Evolutionary conservation across 2,329 filamentous ascomycete species (phyloP).

Genomic region (Penicillium sp.): DNA sequence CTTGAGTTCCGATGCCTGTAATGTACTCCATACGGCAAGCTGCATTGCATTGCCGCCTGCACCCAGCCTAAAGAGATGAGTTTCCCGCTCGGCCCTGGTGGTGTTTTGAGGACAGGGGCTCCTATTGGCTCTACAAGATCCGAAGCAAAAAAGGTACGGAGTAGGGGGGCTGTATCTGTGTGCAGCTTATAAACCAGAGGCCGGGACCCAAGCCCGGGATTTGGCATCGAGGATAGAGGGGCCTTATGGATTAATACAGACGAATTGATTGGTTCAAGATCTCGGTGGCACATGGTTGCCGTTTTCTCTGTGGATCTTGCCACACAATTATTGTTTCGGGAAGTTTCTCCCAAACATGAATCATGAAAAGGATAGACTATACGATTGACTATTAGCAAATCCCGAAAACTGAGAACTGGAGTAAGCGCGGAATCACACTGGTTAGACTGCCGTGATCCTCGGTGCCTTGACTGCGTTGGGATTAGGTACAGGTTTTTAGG

Average conservation of each 20-base stretch:
- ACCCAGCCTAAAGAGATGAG: conserved; percentile 18
- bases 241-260: neutral
- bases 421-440: neutral
- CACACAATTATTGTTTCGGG: neutral
- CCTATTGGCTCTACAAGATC: conserved; percentile 9
- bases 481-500: neutral
- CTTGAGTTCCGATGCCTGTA: conserved; percentile 11
- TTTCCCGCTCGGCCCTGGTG: neutral
- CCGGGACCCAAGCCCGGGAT: conserved; percentile 9
- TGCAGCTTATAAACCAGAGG: neutral
- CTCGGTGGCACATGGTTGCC: neutral
- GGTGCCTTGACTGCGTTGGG: conserved; percentile 4
- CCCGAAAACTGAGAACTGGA: neutral
- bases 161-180: neutral
- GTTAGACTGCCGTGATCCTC: neutral
- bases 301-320: neutral
- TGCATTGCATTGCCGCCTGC: conserved; percentile 26
- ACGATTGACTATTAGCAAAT: neutral
- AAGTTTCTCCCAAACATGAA: no score
- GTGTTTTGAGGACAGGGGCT: neutral
- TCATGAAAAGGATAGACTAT: neutral
- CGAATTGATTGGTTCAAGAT: neutral
- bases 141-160: neutral
- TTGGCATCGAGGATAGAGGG: neutral
- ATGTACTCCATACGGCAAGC: conserved; percentile 20